Percentiles rank a stretch among this genome's conserved stretches.
Conservation (phyloP, 768 basidiomycete species). For the Auricularia cornea region DNA sequence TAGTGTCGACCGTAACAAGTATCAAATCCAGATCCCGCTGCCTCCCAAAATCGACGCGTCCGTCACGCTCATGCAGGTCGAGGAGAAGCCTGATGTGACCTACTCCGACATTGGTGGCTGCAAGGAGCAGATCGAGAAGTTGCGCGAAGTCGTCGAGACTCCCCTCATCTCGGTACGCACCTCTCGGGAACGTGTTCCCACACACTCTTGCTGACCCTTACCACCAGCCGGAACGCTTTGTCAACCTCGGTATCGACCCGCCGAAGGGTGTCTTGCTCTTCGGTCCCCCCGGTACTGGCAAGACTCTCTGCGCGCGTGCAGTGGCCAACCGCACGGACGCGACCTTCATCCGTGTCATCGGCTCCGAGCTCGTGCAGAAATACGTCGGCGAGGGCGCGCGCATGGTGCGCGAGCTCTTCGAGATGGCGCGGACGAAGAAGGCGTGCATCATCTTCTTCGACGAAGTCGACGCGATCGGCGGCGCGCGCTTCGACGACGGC, state of each 20-base stretch:
- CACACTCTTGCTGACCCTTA: neutral
- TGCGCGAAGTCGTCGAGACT: slow-evolving; percentile 95
- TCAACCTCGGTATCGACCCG: slow-evolving; percentile 96
- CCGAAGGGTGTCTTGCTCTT: slow-evolving; percentile 96
- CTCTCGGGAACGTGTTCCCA: neutral
- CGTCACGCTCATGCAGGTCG: slow-evolving; percentile 99
- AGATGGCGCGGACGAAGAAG: slow-evolving; percentile 98
- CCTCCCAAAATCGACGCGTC: slow-evolving; percentile 99
- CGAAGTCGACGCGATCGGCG: slow-evolving; percentile 97
- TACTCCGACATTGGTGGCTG: slow-evolving; percentile 98
- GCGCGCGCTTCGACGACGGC: slow-evolving; percentile 96
- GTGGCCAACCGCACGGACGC: slow-evolving; percentile 98
- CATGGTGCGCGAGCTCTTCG: slow-evolving; percentile 98
- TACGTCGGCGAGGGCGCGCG: slow-evolving; percentile 98
- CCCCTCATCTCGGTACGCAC: slow-evolving; percentile 79
- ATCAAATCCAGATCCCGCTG: slow-evolving; percentile 96
- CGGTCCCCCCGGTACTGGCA: slow-evolving; percentile 96
- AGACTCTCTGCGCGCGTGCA: slow-evolving; percentile 95
- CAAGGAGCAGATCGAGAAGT: slow-evolving; percentile 99
- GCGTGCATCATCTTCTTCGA: slow-evolving; percentile 99
- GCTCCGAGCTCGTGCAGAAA: slow-evolving; percentile 98
- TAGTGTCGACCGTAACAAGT: slow-evolving; percentile 92
- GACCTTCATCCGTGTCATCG: slow-evolving; percentile 98
- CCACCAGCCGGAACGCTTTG: slow-evolving; percentile 91
- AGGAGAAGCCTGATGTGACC: slow-evolving; percentile 96